These are phyloP conservation scores for Limonomyces culmigenus DNA, from an alignment of 1,284 basidiomycete species.

Conservation along the genomic window DNA sequence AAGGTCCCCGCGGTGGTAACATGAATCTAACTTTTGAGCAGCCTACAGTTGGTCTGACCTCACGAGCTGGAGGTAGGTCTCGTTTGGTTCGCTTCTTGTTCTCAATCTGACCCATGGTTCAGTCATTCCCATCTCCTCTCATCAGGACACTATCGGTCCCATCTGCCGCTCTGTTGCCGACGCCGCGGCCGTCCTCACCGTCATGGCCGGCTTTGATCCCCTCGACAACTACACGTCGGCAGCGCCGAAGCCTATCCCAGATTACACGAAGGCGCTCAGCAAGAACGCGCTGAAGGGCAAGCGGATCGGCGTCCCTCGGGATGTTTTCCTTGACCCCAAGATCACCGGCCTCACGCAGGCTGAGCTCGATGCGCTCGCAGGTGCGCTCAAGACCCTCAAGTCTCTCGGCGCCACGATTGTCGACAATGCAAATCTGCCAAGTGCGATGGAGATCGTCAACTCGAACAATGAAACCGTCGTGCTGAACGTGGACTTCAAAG, in stretches of 20 bases:
- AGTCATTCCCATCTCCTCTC: constrained; percentile 15
- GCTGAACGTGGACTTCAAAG: constrained; percentile 38
- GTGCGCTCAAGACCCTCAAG: constrained; percentile 27
- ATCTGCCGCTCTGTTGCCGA: constrained; percentile 41
- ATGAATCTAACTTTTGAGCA: background rate
- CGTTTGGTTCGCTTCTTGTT: constrained; percentile 8
- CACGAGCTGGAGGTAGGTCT: constrained; percentile 40
- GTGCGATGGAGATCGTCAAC: constrained; percentile 26
- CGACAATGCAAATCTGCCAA: constrained; percentile 44
- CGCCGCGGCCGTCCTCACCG: constrained; percentile 36
- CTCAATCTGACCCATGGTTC: constrained; percentile 29
- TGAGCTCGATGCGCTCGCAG: constrained; percentile 28
- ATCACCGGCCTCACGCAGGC: constrained; percentile 24
- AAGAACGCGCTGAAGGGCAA: constrained; percentile 31
- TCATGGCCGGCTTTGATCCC: constrained; percentile 42
- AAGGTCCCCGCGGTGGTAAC: background rate
- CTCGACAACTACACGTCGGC: constrained; percentile 45
- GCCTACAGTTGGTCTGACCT: constrained; percentile 43
- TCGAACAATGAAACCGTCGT: constrained; percentile 39
- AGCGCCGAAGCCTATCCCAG: constrained; percentile 33
- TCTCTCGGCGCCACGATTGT: constrained; percentile 39
- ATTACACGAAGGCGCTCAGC: constrained; percentile 35
- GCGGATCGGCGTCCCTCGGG: constrained; percentile 31
- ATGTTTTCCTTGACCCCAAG: constrained; percentile 25
- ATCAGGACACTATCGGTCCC: constrained; percentile 38